These are phyloP conservation scores for Fennellomyces sp. DNA, from an alignment of 371 early-diverging fungal genomes.

Conservation along the genomic window DNA sequence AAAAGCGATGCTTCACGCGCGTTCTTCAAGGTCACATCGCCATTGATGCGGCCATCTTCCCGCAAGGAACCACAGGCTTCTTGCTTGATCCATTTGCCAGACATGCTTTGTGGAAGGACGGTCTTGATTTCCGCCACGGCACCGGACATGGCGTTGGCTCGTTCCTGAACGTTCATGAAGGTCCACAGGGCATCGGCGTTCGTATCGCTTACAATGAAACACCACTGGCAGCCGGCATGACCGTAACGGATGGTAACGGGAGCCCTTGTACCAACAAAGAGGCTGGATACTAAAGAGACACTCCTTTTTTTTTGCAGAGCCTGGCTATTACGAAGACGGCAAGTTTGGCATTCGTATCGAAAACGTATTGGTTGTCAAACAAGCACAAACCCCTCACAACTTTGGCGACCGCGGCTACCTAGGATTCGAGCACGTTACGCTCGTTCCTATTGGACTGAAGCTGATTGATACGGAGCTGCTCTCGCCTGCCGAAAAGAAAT, in stretches of 20 bases:
- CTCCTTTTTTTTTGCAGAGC: conserved; percentile 65
- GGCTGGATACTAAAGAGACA: too few relatives aligned
- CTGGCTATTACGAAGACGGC: conserved; percentile 98
- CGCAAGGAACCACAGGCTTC: conserved; percentile 86
- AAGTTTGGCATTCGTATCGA: conserved; percentile 99
- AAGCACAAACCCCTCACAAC: conserved; percentile 66
- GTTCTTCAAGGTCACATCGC: conserved; percentile 98
- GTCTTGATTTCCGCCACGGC: conserved; percentile 98
- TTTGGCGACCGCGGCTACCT: conserved; percentile 82
- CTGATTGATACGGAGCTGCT: conserved; percentile 74
- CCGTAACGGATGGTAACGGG: conserved; percentile 77
- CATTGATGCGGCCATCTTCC: conserved; percentile 87
- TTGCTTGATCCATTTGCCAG: conserved; percentile 91
- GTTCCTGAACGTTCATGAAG: conserved; percentile 98
- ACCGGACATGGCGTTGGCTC: conserved; percentile 99
- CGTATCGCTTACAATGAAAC: conserved; percentile 74
- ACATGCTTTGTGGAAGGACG: conserved; percentile 88
- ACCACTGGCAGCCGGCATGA: conserved; percentile 84
- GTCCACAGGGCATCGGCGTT: conserved; percentile 95
- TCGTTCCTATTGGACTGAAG: conserved; percentile 81
- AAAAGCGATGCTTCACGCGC: conserved; percentile 94
- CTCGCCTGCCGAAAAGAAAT: conserved; percentile 72
- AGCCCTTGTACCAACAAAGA: not conserved
- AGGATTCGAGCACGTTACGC: conserved; percentile 90
- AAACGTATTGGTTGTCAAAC: conserved; percentile 78